Evolutionary conservation across 2,329 filamentous ascomycete species (phyloP).

Genomic region (Hymenoscyphus occultus): DNA sequence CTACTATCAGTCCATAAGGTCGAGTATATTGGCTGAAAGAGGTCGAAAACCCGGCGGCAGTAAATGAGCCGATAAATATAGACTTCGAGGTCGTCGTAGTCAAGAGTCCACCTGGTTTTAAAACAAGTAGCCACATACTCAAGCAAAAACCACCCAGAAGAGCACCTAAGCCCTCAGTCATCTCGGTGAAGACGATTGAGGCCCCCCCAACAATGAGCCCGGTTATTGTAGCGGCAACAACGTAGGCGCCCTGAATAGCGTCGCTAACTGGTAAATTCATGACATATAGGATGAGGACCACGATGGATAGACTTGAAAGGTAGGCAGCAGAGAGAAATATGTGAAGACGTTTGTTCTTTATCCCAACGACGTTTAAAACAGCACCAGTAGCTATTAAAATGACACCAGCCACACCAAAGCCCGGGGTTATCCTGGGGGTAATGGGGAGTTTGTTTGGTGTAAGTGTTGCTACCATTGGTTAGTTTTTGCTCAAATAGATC

Average conservation of each 20-base stretch:
- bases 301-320: constrained; percentile 67
- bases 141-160: constrained; percentile 37
- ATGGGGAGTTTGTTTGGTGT: constrained; percentile 61
- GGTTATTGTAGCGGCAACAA: constrained; percentile 73
- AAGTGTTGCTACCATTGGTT: constrained; percentile 29
- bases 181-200: constrained; percentile 75
- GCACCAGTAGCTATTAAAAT: constrained; percentile 72
- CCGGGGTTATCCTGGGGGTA: constrained; percentile 72
- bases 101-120: constrained; percentile 74
- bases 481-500: constrained; percentile 10
- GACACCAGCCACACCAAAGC: constrained; percentile 73
- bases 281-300: constrained; percentile 83
- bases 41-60: constrained; percentile 63
- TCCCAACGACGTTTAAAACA: constrained; percentile 71
- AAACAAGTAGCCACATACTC: constrained; percentile 72
- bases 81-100: constrained; percentile 58
- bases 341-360: constrained; percentile 77
- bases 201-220: constrained; percentile 71
- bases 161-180: constrained; percentile 75
- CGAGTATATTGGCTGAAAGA: constrained; percentile 79
- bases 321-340: constrained; percentile 78
- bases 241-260: constrained; percentile 79
- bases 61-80: constrained; percentile 74
- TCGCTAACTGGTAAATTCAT: constrained; percentile 75
- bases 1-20: constrained; percentile 71